Evolutionary conservation across 176 grass and related monocot genomes (phyloP), one percentile per base, ranked within the genome.

Genomic region (Neostapfia colusana): DNA sequence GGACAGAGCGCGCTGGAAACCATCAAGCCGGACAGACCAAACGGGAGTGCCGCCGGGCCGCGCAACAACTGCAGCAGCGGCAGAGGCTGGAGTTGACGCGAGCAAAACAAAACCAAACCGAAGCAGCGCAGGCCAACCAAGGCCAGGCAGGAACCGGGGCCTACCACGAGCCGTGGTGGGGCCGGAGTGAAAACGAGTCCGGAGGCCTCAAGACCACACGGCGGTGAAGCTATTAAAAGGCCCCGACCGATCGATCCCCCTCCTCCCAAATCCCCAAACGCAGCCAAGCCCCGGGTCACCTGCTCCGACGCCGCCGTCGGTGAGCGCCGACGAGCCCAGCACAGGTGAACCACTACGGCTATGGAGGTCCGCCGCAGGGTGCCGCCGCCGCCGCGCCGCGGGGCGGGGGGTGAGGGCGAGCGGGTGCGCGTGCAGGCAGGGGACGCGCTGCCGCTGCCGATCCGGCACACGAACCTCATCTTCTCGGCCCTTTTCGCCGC

Each of bases 381-480:
- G 21, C 64, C 23, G 3, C 31, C 3, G 31, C 56, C 72, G 11
- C 34, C 80, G 80, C 70, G 44, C 1, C 48, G 26, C 1, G 4
- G 28, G 25, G 6, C 2, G 0, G 10, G 13, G 10, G 11, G 18
- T 4, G 27, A 26, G 25, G 46, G 36, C 16, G 51, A 41, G 53
- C 25, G 36, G 77, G 75, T 21, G 37, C 16, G 79, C 21, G 72
- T 89, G 68, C 88, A 82, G 83, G 83, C 87, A 2, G 82, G 78
- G 67, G 87, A 89, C 73, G 83, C 87, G 53, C 77, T 91, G 59
- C 89, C 89, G 66, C 76, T 90, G 72, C 89, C 89, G 65, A 90
- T 90, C 71, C 81, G 89, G 59, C 85, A 91, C 72, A 91, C 89
- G 50, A 91, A 91, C 81, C 77, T 91, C 61, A 76, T 91, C 66